Percentiles rank a stretch among this genome's conserved stretches.
phyloP scores from a whole-genome alignment of 2,329 filamentous ascomycete species.

The Raffaelea albimanens region DNA sequence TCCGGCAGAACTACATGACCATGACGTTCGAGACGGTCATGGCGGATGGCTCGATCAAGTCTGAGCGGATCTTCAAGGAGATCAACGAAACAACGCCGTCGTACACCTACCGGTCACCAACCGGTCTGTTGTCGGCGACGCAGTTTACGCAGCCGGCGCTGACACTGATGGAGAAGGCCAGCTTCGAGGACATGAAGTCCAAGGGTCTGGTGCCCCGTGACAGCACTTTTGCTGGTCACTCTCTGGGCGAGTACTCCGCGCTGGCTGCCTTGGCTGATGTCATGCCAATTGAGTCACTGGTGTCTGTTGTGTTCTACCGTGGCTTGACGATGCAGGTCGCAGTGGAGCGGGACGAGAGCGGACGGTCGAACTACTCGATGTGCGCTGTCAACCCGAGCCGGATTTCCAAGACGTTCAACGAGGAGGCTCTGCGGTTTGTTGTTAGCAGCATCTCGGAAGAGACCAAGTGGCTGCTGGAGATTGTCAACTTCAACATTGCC shows the following conservation, averaged over 20 bases:
- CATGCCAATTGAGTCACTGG: constrained; percentile 98
- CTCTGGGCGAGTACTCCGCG: constrained; percentile 94
- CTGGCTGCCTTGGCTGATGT: constrained; percentile 93
- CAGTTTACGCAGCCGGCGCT: constrained; percentile 97
- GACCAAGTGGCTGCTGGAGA: constrained; percentile 92
- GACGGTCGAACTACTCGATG: constrained; percentile 98
- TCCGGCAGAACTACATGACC: constrained; percentile 97
- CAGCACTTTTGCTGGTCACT: constrained; percentile 96
- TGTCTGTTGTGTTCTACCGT: constrained; percentile 98
- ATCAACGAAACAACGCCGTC: constrained; percentile 86
- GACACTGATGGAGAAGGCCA: constrained; percentile 99
- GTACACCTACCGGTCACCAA: constrained; percentile 95
- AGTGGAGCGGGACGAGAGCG: constrained; percentile 86
- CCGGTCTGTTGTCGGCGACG: constrained; percentile 87
- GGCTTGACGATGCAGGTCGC: constrained; percentile 99
- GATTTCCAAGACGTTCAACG: constrained; percentile 98
- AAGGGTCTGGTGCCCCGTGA: constrained; percentile 94
- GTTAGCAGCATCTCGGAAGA: constrained; percentile 91
- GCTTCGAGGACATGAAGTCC: constrained; percentile 96
- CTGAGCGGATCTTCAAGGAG: constrained; percentile 99
- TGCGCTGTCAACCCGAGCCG: constrained; percentile 97
- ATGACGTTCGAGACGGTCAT: constrained; percentile 99
- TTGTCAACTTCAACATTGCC: constrained; percentile 90
- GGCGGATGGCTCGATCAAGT: constrained; percentile 85
- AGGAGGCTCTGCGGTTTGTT: constrained; percentile 92